Conservation (phyloP, 2,329 filamentous ascomycete genomes). For the Paraphaeosphaeria minitans region DNA sequence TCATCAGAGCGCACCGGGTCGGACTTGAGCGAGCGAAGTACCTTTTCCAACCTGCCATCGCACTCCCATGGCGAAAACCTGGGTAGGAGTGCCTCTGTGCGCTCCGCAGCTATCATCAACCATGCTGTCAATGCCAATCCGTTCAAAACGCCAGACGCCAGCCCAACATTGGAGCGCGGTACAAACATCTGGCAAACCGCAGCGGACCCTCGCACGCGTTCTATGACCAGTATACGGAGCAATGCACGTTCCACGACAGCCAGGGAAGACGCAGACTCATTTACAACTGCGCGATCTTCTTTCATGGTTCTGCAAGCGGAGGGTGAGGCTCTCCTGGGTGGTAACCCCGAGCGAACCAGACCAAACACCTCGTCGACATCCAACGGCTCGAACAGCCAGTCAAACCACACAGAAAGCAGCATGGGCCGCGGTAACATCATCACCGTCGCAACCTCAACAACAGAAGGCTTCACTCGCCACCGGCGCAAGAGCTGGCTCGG, state of each 20-base stretch:
- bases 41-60: constrained; percentile 51
- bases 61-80: constrained; percentile 48
- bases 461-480: constrained; percentile 26
- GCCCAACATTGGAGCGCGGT: constrained; percentile 31
- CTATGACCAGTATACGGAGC: constrained; percentile 46
- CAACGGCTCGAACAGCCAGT: constrained; percentile 30
- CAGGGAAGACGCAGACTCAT: constrained; percentile 54
- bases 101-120: constrained; percentile 49
- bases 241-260: constrained; percentile 29
- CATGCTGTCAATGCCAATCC: constrained; percentile 33
- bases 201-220: constrained; percentile 31
- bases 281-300: constrained; percentile 56
- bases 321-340: constrained; percentile 58
- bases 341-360: constrained; percentile 41
- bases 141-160: constrained; percentile 41
- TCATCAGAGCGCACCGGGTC: constrained; percentile 61
- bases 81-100: constrained; percentile 52
- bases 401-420: constrained; percentile 29
- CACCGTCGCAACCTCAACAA: constrained; percentile 34
- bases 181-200: constrained; percentile 27
- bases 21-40: constrained; percentile 60
- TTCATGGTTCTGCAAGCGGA: constrained; percentile 58
- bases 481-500: constrained; percentile 46
- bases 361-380: constrained; percentile 39
- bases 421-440: constrained; percentile 31